A percentile compares a stretch with the other conserved stretches of the same genome.
Conservation (phyloP, 2,329 filamentous ascomycete species). For the Diaporthe longicolla region DNA sequence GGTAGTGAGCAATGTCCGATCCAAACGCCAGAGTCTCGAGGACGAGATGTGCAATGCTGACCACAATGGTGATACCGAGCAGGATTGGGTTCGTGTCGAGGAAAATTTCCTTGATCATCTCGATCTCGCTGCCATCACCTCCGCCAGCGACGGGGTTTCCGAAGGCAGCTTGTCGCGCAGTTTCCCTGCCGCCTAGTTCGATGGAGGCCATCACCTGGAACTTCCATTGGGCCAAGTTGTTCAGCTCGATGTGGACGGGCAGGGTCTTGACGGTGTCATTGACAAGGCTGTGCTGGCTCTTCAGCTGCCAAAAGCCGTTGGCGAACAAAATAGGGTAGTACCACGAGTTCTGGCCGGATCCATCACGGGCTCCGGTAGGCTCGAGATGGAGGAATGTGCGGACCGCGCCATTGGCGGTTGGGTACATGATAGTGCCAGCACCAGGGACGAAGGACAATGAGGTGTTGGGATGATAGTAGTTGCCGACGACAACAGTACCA, state of each 20-base stretch:
- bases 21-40: constrained; percentile 98
- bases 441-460: constrained; percentile 90
- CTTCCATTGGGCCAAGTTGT: constrained; percentile 89
- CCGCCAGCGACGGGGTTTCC: constrained; percentile 80
- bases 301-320: constrained; percentile 98
- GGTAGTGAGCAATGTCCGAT: constrained; percentile 97
- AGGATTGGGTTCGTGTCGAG: constrained; percentile 95
- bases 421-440: constrained; percentile 77
- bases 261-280: constrained; percentile 90
- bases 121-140: constrained; percentile 92
- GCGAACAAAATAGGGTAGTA: constrained; percentile 91
- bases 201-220: constrained; percentile 88
- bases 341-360: constrained; percentile 89
- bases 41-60: constrained; percentile 91
- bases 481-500: constrained; percentile 78
- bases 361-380: constrained; percentile 84
- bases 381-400: constrained; percentile 86
- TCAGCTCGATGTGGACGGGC: constrained; percentile 86
- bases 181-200: constrained; percentile 89
- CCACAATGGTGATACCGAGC: constrained; percentile 85
- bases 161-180: constrained; percentile 81
- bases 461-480: constrained; percentile 96
- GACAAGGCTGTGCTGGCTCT: constrained; percentile 88
- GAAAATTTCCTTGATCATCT: constrained; percentile 96
- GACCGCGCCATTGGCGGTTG: constrained; percentile 78